Evolutionary conservation across 306 rosid genomes (phyloP).

Genomic region (Crataegus laevigata): DNA sequence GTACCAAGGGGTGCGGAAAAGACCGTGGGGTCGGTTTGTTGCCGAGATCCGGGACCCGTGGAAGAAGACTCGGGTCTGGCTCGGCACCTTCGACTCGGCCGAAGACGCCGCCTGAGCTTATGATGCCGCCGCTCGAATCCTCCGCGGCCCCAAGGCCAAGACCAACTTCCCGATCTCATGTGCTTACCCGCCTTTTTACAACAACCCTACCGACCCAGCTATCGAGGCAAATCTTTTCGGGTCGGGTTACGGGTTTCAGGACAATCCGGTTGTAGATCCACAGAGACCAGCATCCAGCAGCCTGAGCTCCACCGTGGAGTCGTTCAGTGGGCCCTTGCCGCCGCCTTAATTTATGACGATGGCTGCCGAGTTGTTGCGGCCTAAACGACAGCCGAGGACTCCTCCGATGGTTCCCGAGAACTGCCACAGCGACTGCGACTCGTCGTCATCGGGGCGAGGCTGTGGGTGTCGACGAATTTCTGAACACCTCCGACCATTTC

Average conservation of each 20-base stretch:
- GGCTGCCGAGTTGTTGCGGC: slow-evolving; percentile 13
- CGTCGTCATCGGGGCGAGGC: slow-evolving; percentile 79
- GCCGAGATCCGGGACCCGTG: slow-evolving; percentile 91
- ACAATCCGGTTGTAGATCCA: slow-evolving; percentile 30
- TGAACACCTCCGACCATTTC: too few species aligned
- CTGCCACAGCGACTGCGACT: slow-evolving; percentile 86
- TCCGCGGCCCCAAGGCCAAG: slow-evolving; percentile 80
- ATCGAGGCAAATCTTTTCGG: slow-evolving; percentile 36
- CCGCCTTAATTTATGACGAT: background rate
- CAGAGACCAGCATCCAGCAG: slow-evolving; percentile 71
- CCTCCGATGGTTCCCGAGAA: slow-evolving; percentile 71
- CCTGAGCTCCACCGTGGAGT: slow-evolving; percentile 80
- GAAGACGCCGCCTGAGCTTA: slow-evolving; percentile 83
- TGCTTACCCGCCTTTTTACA: slow-evolving; percentile 27
- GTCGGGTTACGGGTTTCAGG: slow-evolving; percentile 28
- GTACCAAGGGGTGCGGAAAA: slow-evolving; percentile 66
- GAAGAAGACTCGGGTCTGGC: slow-evolving; percentile 79
- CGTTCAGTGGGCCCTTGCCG: slow-evolving; percentile 72
- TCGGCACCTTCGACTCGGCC: slow-evolving; percentile 78
- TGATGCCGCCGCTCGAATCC: slow-evolving; percentile 58
- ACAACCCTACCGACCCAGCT: slow-evolving; percentile 29
- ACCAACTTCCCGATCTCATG: slow-evolving; percentile 50
- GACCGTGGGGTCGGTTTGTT: slow-evolving; percentile 89
- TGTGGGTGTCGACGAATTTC: too few species aligned
- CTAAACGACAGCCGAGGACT: slow-evolving; percentile 32